Evolutionary conservation across 1,139 yeast genomes (phyloP).

Genomic region (Candida dubliniensis): DNA sequence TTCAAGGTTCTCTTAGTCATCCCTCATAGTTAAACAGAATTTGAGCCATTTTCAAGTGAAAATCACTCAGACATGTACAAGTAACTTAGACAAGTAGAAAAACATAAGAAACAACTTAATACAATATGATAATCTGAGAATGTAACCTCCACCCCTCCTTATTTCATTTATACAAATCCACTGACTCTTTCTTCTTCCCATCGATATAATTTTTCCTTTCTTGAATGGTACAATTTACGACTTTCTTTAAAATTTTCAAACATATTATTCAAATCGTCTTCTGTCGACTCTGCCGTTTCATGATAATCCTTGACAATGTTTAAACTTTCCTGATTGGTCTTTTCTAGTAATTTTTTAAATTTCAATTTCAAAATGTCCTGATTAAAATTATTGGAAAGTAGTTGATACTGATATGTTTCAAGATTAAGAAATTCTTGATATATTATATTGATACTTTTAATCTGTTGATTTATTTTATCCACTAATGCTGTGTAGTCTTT

Average conservation of each 20-base stretch:
- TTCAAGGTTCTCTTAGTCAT: no score
- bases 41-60: neutral
- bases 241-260: constrained; percentile 44
- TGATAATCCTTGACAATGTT: constrained; percentile 15
- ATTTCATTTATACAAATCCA: constrained; percentile 33
- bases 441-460: constrained; percentile 24
- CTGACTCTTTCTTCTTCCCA: constrained; percentile 69
- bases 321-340: constrained; percentile 25
- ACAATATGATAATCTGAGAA: no score
- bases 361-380: constrained; percentile 31
- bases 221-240: constrained; percentile 52
- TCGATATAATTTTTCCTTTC: constrained; percentile 59
- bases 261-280: constrained; percentile 28
- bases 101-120: no score
- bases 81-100: neutral
- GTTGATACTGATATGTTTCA: constrained; percentile 43
- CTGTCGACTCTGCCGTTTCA: constrained; percentile 10
- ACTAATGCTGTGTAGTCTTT: constrained; percentile 28
- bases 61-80: neutral
- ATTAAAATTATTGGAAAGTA: constrained; percentile 40
- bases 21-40: neutral
- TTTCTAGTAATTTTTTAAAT: constrained; percentile 26
- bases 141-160: neutral
- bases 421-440: constrained; percentile 36
- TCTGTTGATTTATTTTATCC: constrained; percentile 26